Base-by-base conservation (phyloP, 805 yeast species). In the Myxozyma kluyveri region DNA sequence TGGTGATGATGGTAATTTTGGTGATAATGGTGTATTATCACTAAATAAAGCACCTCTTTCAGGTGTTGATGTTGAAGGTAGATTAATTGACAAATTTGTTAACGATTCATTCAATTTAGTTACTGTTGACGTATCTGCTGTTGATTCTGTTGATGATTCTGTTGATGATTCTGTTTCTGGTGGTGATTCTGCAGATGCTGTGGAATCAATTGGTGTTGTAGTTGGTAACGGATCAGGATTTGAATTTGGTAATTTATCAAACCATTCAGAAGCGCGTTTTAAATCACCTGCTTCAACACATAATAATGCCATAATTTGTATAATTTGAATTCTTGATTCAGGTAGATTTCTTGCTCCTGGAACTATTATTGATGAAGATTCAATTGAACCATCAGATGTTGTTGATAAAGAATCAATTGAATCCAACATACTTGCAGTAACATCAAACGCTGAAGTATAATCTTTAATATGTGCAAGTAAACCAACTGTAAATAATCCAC, bases 391-490 rank as follows among this genome's bases (percentile, higher is more conserved):
- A 21, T 24, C 19, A 19, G 27, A 19, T n/a, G 47, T 40, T n/a
- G 56, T 44, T 7, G 33, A 45, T 14, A 33, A 46, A 47, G 53
- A 27, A 14, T 47, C 50, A 12, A 39, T 29, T 33, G 68, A 50
- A 42, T 67, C 67, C 7, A 62, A 61, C n/a, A 67, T 43, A 4
- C 71, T 72, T 4, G 71, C 61, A 3, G 54, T 36, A 38, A 55
- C 62, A 42, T 71, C 74, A 5, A 59, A 53, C 62, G 67, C 60
- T 5, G 67, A 65, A 3, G 68, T 42, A 22, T 71, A 61, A 32
- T 65, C 61, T 1, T 72, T 66, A 1, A 66, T 62, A 3, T 67
- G 66, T 42, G 61, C 61, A 4, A 67, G 52, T 10, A 72, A 72
- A 26, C 52, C 47, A 19, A 33, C 50, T 12, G 21, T 32, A 49